Evolutionary conservation across 345 rosid species (phyloP).

Genomic region (Heritiera fomes): DNA sequence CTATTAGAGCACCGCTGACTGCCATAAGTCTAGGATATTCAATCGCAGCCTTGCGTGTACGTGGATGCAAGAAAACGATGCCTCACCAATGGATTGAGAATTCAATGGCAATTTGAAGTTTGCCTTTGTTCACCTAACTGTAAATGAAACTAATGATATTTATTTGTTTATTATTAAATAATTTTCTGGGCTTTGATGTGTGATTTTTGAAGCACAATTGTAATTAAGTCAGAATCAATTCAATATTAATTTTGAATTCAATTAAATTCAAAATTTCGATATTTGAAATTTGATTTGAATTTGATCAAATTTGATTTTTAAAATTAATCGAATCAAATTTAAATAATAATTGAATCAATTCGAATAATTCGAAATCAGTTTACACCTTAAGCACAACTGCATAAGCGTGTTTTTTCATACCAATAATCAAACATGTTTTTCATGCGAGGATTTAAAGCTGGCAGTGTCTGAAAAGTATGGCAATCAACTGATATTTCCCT

Average conservation of each 20-base stretch:
- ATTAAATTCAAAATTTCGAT: too few relatives aligned
- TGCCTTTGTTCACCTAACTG: neutral
- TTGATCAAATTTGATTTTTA: too few relatives aligned
- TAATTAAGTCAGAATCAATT: too few relatives aligned
- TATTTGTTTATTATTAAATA: neutral
- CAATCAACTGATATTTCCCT: too few relatives aligned
- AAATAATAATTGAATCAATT: too few relatives aligned
- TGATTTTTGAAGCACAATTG: neutral
- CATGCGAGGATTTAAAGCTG: neutral
- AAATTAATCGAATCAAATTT: too few relatives aligned
- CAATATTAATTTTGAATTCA: too few relatives aligned
- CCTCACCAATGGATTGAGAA: neutral
- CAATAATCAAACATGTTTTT: neutral
- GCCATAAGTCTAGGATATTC: neutral
- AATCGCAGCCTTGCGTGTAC: neutral
- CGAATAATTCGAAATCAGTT: too few relatives aligned
- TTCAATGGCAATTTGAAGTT: neutral
- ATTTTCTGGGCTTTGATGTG: too few relatives aligned
- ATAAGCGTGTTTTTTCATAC: neutral
- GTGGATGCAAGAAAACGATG: constrained; percentile 2
- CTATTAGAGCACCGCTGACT: neutral
- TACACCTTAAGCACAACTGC: neutral
- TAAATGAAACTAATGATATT: too few relatives aligned
- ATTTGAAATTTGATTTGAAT: too few relatives aligned
- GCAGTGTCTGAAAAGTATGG: neutral